phyloP scores from a whole-genome alignment of 192 early-diverging fungal genomes.

The Chytriomyces hyalinus region DNA sequence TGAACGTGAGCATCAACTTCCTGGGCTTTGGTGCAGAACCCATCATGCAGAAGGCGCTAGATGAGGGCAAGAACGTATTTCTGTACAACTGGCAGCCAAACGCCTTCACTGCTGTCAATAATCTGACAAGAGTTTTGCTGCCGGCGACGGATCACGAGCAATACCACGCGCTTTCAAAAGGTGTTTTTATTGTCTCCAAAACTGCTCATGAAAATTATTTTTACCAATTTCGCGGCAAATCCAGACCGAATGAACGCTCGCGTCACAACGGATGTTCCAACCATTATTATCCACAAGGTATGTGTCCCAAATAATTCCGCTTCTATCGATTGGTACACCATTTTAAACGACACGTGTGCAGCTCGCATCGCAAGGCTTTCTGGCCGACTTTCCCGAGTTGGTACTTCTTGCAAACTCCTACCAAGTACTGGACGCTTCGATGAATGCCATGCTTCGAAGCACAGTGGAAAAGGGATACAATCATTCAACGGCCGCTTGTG shows the following conservation, averaged over 20 bases:
- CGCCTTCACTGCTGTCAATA: slow-evolving; percentile 15
- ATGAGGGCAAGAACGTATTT: slow-evolving; percentile 12
- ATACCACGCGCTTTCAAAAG: not conserved
- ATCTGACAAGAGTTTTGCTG: slow-evolving; percentile 22
- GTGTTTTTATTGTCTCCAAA: not conserved
- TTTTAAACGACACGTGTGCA: not conserved
- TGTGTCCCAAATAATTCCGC: not conserved
- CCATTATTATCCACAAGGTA: slow-evolving; percentile 20
- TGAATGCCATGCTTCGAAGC: slow-evolving; percentile 12
- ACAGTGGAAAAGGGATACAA: not conserved
- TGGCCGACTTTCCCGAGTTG: slow-evolving; percentile 19
- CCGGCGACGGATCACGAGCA: slow-evolving; percentile 13
- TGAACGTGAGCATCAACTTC: slow-evolving; percentile 20
- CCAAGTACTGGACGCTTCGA: not conserved
- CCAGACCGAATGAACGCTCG: not conserved
- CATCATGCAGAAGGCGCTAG: slow-evolving; percentile 15
- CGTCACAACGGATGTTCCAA: slow-evolving; percentile 27
- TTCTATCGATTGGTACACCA: not conserved
- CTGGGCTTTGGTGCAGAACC: slow-evolving; percentile 12
- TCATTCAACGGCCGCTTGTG: slow-evolving; percentile 1
- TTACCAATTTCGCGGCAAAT: too few species aligned
- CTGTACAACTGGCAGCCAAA: slow-evolving; percentile 36
- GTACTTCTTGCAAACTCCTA: not conserved
- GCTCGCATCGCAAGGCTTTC: slow-evolving; percentile 9
- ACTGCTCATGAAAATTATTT: not conserved